Conservation (phyloP, 2,329 filamentous ascomycete genomes). For the Clathrospora elynae region DNA sequence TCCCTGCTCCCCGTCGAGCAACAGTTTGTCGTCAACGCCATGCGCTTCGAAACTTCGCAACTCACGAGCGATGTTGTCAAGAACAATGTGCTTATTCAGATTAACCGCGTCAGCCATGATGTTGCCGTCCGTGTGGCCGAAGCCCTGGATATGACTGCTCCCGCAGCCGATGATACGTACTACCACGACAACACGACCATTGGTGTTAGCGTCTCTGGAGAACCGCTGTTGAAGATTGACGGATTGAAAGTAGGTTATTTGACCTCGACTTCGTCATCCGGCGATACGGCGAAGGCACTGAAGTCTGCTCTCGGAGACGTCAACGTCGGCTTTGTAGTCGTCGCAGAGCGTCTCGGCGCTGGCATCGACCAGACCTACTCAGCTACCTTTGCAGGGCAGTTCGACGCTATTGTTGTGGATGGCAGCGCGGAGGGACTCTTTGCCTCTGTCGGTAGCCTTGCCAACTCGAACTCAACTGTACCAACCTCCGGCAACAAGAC, state of each 20-base stretch:
- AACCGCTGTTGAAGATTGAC: constrained; percentile 64
- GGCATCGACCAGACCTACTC: constrained; percentile 69
- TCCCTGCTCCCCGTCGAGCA: constrained; percentile 68
- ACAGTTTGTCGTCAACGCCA: constrained; percentile 73
- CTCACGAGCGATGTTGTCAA: constrained; percentile 63
- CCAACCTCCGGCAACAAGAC: constrained; percentile 31
- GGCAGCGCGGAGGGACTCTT: constrained; percentile 65
- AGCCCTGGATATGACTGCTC: constrained; percentile 64
- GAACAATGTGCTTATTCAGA: constrained; percentile 68
- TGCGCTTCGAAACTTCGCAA: constrained; percentile 71
- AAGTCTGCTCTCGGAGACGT: constrained; percentile 55
- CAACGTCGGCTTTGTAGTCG: constrained; percentile 63
- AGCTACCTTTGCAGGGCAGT: constrained; percentile 64
- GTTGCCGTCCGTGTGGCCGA: constrained; percentile 67
- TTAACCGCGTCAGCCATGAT: constrained; percentile 71
- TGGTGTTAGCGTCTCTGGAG: constrained; percentile 64
- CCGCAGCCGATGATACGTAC: constrained; percentile 64
- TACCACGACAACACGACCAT: constrained; percentile 72
- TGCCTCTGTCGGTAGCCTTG: constrained; percentile 28
- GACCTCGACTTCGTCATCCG: constrained; percentile 53
- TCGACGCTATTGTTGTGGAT: constrained; percentile 67
- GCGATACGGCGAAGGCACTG: constrained; percentile 59
- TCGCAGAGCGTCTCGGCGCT: constrained; percentile 62
- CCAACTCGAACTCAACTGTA: constrained; percentile 32
- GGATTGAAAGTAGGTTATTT: constrained; percentile 69